Percentiles rank a stretch among this genome's conserved stretches.
Conservation (phyloP, 2,329 filamentous ascomycete genomes). For the Fusarium phyllophilum region DNA sequence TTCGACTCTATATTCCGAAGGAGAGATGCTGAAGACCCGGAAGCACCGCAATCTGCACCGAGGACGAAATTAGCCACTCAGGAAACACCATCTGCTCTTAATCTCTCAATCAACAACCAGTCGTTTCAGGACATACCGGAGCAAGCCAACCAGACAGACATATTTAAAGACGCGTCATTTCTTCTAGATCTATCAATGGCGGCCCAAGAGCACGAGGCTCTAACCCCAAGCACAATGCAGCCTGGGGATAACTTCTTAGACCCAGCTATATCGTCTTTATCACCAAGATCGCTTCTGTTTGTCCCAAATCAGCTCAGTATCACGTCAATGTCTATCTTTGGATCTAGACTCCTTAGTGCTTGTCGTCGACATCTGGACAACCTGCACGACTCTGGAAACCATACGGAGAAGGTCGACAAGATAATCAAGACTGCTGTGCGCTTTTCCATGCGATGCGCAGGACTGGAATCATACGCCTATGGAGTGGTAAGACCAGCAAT, state of each 20-base stretch:
- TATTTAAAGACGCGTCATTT: neutral
- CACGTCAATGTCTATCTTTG: neutral
- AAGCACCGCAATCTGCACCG: neutral
- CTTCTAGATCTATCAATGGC: neutral
- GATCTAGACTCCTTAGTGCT: neutral
- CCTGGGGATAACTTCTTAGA: neutral
- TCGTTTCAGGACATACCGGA: neutral
- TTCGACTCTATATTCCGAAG: neutral
- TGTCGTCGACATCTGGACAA: neutral
- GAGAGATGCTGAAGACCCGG: neutral
- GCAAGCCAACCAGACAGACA: neutral
- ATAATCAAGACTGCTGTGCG: neutral
- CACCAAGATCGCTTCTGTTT: neutral
- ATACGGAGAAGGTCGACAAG: neutral
- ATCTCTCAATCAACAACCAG: neutral
- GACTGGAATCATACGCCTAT: neutral
- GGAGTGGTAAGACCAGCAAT: neutral
- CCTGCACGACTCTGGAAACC: neutral
- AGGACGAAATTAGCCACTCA: neutral
- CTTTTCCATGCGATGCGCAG: neutral
- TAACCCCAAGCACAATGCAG: neutral
- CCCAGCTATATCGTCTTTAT: neutral
- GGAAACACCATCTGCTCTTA: neutral
- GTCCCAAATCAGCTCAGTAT: neutral
- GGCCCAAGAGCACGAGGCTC: neutral